phyloP scores from a whole-genome alignment of 441 rosid species.

The Croton laevigatus region DNA sequence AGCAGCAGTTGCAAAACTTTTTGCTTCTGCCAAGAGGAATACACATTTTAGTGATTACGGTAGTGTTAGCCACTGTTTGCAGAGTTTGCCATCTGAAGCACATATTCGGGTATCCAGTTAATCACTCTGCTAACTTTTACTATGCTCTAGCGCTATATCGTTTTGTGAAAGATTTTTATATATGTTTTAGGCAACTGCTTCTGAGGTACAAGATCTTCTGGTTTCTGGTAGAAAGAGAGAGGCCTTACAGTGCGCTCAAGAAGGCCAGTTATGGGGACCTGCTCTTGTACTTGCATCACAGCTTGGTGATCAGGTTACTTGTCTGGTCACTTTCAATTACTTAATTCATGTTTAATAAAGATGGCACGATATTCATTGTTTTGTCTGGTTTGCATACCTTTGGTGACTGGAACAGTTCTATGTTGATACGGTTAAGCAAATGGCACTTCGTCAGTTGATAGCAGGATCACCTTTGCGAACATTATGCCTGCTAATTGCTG shows the following conservation, averaged over 20 bases:
- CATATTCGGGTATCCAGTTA: conserved; percentile 64
- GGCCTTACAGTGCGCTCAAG: conserved; percentile 84
- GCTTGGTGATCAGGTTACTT: conserved; percentile 88
- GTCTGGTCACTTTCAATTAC: conserved; percentile 15
- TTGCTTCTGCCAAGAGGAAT: conserved; percentile 67
- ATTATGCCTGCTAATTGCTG: conserved; percentile 92
- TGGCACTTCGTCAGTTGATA: conserved; percentile 89
- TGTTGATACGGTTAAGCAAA: conserved; percentile 85
- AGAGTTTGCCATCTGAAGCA: conserved; percentile 77
- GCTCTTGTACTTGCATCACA: conserved; percentile 97
- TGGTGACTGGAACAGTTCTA: conserved; percentile 60
- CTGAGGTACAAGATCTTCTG: conserved; percentile 89
- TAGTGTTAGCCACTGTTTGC: conserved; percentile 67
- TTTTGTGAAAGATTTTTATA: conserved; percentile 26
- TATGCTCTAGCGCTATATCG: conserved; percentile 10
- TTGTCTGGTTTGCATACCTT: conserved; percentile 3
- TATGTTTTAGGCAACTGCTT: conserved; percentile 71
- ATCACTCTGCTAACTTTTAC: conserved; percentile 4
- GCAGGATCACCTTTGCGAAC: conserved; percentile 98
- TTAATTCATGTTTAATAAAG: conserved; percentile 15
- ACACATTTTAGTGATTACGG: conserved; percentile 47
- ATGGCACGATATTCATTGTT: conserved; percentile 2
- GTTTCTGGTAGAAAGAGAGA: conserved; percentile 90
- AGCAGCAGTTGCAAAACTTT: conserved; percentile 90
- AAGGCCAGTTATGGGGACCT: conserved; percentile 98